phyloP scores from a whole-genome alignment of 371 early-diverging fungal genomes.

The Mortierella sp. region DNA sequence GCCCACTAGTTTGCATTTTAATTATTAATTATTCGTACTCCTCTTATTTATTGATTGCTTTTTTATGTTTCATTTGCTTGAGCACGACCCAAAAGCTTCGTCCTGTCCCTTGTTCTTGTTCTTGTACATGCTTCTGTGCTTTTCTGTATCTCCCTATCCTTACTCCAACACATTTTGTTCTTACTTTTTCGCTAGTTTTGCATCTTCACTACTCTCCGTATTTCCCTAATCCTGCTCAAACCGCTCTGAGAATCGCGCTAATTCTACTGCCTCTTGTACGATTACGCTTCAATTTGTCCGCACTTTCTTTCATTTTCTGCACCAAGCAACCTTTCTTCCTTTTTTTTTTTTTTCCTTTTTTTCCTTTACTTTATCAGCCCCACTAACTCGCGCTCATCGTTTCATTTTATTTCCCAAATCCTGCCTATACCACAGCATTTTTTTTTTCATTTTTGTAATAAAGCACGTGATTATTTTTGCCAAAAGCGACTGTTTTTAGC shows the following conservation, averaged over 20 bases:
- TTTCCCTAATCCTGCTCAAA: conserved; percentile 10
- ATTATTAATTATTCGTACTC: background rate
- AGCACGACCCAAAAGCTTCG: conserved; percentile 32
- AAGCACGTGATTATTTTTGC: background rate
- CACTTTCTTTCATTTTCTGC: conserved; percentile 11
- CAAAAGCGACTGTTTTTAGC: background rate
- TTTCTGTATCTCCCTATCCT: background rate
- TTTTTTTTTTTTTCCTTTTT: conserved; percentile 1
- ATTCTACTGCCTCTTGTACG: conserved; percentile 16
- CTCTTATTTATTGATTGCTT: conserved; percentile 3
- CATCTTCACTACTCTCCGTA: conserved; percentile 7
- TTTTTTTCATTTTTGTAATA: background rate
- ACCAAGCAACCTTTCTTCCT: conserved; percentile 6
- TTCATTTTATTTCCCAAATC: no score
- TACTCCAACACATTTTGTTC: conserved; percentile 13
- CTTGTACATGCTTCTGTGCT: conserved; percentile 8
- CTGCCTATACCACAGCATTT: no score
- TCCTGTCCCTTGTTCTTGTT: conserved; percentile 15
- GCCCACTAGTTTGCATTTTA: background rate
- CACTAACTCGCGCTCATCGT: no score
- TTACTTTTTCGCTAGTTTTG: conserved; percentile 10
- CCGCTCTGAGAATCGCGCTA: conserved; percentile 17
- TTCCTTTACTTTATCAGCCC: background rate
- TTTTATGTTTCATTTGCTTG: conserved; percentile 4
- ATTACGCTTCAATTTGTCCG: conserved; percentile 17